Evolutionary conservation across 352 stramenopile species (phyloP).

Genomic region (Phytophthora crassamura): DNA sequence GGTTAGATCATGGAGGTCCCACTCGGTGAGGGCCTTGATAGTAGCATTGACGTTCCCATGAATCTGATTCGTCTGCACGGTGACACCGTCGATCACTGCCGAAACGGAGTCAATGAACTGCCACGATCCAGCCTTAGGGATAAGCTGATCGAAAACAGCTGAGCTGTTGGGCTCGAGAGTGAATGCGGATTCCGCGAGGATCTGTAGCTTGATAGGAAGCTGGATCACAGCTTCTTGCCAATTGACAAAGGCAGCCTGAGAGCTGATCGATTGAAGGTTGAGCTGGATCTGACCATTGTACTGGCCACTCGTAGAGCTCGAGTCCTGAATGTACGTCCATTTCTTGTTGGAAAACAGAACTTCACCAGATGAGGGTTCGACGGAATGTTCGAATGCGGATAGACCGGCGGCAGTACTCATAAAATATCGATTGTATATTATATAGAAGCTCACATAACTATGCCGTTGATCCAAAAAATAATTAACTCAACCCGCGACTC

Average conservation of each 20-base stretch:
- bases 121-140: no score
- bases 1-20: background rate
- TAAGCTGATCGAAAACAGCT: no score
- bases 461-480: slow-evolving; percentile 6
- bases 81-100: no score
- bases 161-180: no score
- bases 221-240: slow-evolving; percentile 5
- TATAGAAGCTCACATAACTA: background rate
- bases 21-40: background rate
- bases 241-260: slow-evolving; percentile 1
- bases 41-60: no score
- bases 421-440: background rate
- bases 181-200: no score
- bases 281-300: slow-evolving; percentile 9
- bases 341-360: slow-evolving; percentile 9
- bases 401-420: no score
- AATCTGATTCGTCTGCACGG: no score
- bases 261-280: background rate
- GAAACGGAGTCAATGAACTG: no score
- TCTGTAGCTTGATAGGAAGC: background rate
- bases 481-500: slow-evolving; percentile 1
- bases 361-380: slow-evolving; percentile 4
- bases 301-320: slow-evolving; percentile 1
- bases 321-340: slow-evolving; percentile 23
- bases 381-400: slow-evolving; percentile 13